These are phyloP conservation scores for Diaporthe ampelina DNA, from an alignment of 2,329 filamentous ascomycete species.

Conservation along the genomic window DNA sequence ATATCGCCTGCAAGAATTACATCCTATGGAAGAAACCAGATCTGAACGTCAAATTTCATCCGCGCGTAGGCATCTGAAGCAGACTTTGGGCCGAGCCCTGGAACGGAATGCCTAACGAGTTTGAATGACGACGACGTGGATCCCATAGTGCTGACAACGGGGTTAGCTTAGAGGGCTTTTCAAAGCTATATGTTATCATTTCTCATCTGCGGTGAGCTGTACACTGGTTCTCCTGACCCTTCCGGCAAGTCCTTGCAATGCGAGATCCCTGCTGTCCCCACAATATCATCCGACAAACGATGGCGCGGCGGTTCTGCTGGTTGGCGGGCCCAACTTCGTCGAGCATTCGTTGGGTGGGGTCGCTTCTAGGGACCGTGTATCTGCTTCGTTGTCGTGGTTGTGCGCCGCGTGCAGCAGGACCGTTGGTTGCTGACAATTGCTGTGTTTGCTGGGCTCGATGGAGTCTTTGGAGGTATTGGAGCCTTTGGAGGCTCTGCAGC, in stretches of 20 bases:
- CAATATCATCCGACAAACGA: neutral
- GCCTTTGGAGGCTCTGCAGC: neutral
- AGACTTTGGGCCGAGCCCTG: constrained; percentile 45
- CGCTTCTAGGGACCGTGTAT: neutral
- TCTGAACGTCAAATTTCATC: constrained; percentile 42
- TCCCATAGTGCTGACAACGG: constrained; percentile 50
- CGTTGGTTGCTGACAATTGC: neutral
- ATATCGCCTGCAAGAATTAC: constrained; percentile 45
- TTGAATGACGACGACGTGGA: constrained; percentile 32
- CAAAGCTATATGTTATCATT: neutral
- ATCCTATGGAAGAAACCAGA: constrained; percentile 51
- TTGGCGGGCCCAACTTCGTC: neutral
- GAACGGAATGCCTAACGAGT: neutral
- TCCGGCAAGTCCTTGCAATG: neutral
- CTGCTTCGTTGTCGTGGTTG: neutral
- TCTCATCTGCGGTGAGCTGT: neutral
- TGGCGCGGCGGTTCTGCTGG: neutral
- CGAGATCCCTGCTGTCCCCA: neutral
- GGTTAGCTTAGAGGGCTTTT: too few relatives aligned
- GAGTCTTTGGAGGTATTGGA: neutral
- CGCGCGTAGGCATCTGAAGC: constrained; percentile 10
- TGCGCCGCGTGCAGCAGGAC: too few relatives aligned
- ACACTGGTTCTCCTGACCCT: too few relatives aligned
- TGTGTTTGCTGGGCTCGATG: neutral
- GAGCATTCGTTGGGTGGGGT: neutral